Percentiles rank a stretch among this genome's conserved stretches.
phyloP scores from a whole-genome alignment of 169 alveolate genomes.

The Perkinsus olseni region DNA sequence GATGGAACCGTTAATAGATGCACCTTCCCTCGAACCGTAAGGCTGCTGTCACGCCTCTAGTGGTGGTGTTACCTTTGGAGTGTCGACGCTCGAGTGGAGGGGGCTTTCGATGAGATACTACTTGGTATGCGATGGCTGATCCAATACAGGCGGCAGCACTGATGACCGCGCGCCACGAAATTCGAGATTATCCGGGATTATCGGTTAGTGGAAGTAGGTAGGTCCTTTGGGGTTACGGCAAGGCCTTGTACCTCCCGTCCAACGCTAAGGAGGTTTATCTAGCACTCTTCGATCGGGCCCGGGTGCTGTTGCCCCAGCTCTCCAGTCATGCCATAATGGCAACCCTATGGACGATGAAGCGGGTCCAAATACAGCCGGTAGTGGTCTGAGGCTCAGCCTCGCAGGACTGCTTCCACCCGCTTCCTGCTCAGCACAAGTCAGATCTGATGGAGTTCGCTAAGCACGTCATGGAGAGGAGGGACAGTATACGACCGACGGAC shows the following conservation, averaged over 20 bases:
- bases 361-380: background rate
- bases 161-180: too few species aligned
- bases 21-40: too few species aligned
- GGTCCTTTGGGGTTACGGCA: background rate
- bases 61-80: too few species aligned
- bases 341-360: background rate
- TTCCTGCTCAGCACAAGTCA: background rate
- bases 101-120: too few species aligned
- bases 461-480: background rate
- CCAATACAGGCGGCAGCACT: too few species aligned
- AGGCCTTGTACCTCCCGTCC: background rate
- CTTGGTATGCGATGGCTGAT: too few species aligned
- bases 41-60: too few species aligned
- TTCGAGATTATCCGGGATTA: too few species aligned
- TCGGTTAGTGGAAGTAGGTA: background rate
- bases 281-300: background rate
- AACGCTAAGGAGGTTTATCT: background rate
- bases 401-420: too few species aligned
- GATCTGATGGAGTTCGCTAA: background rate
- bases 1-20: too few species aligned
- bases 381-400: background rate
- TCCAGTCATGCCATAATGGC: background rate
- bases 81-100: too few species aligned
- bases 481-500: background rate
- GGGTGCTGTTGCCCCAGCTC: background rate